Evolutionary conservation across 345 rosid species (phyloP), one percentile per base, ranked within the genome.

Genomic region (Citrus glauca): DNA sequence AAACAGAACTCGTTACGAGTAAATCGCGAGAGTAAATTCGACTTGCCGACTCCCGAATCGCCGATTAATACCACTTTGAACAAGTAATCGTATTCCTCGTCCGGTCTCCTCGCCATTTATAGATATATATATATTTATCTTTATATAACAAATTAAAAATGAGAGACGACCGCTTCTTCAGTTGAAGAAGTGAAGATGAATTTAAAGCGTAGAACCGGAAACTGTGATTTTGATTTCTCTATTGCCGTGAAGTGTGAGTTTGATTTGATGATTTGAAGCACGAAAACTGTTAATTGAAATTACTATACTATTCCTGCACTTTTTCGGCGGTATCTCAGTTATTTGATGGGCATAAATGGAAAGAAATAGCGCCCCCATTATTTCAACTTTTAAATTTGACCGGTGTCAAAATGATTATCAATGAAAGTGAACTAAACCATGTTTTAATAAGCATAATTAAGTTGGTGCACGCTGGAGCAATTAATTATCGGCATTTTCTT

Each of bases 1-100:
- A 94, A 87, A 85, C 97, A 93, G 84, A 94, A 94, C 88, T 94
- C 98, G 81, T 94, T 90, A 70, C 97, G 98, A 68, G 98, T 94
- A 86, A 94, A 94, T 87, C 98, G 91, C 76, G 98, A 94, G 82
- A 94, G 98, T 37, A 92, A 84, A 76, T 94, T 94, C 32, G 97
- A 94, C 84, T 94, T 92, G 17, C 98, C 98, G 0, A 94, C 97
- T 37, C 98, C 98, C 10, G 98, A 93, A 80, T 94, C 98, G 66
- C 97, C 98, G 81, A 94, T 94, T 84, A 94, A 65, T 33, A 94
- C 98, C 7, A 94, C 94, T 85, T 94, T 94, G 81, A 94, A 94
- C 88, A 94, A 81, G 87, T 94, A 94, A 79, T 94, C 98, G 85
- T 94, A 94, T 67, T 94, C 98, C 81, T 94, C 97, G 56, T 94